These are phyloP conservation scores for Pilaira anomala DNA, from an alignment of 192 early-diverging fungal species.

Conservation along the genomic window DNA sequence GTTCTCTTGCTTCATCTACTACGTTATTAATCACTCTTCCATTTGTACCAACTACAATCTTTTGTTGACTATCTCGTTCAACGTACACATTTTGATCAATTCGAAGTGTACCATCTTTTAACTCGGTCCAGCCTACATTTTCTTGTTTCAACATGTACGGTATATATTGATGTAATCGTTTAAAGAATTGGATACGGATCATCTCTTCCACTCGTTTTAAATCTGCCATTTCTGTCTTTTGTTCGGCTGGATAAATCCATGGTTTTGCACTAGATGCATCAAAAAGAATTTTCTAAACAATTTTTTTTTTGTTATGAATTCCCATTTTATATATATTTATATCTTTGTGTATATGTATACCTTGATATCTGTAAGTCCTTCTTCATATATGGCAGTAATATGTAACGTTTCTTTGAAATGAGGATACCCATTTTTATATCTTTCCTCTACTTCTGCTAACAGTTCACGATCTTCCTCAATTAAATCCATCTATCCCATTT, in stretches of 20 bases:
- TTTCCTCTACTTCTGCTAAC: slow-evolving; percentile 32
- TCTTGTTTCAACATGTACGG: slow-evolving; percentile 56
- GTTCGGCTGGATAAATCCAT: slow-evolving; percentile 49
- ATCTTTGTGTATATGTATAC: slow-evolving; percentile 12
- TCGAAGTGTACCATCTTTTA: slow-evolving; percentile 38
- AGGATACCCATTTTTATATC: slow-evolving; percentile 36
- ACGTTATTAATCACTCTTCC: slow-evolving; percentile 46
- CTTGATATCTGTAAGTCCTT: slow-evolving; percentile 24
- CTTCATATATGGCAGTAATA: slow-evolving; percentile 37
- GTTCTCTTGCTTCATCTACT: slow-evolving; percentile 30
- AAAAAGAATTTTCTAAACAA: slow-evolving; percentile 28
- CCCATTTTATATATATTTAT: slow-evolving; percentile 5
- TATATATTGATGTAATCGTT: slow-evolving; percentile 44
- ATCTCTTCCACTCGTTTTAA: slow-evolving; percentile 55
- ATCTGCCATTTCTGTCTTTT: slow-evolving; percentile 52
- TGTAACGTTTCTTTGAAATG: slow-evolving; percentile 34
- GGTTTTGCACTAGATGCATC: slow-evolving; percentile 33
- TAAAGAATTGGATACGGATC: slow-evolving; percentile 57
- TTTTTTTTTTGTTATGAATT: neutral
- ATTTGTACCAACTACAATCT: slow-evolving; percentile 51
- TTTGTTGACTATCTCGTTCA: slow-evolving; percentile 49
- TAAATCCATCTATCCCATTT: slow-evolving; percentile 42
- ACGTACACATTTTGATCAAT: slow-evolving; percentile 57
- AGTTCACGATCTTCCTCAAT: slow-evolving; percentile 26
- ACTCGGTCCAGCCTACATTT: slow-evolving; percentile 54